Percentiles rank a stretch among this genome's conserved stretches.
These are phyloP conservation scores for Solidago caesia DNA, from an alignment of 129 eudicot genomes.

Conservation along the genomic window DNA sequence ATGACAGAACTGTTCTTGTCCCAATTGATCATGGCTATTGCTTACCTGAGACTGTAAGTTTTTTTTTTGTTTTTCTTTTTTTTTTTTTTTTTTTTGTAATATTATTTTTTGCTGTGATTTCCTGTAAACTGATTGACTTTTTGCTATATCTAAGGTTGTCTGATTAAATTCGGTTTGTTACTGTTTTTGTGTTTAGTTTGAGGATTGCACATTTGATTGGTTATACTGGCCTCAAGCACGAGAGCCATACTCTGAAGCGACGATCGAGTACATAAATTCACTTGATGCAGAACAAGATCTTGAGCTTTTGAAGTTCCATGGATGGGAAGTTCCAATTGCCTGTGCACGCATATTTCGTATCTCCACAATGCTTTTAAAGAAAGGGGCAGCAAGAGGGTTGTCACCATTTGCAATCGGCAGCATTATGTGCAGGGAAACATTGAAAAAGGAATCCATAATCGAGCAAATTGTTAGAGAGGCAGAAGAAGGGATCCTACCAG, in stretches of 20 bases:
- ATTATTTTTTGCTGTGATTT: too few relatives aligned
- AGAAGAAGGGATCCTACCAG: constrained; percentile 40
- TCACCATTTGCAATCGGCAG: constrained; percentile 51
- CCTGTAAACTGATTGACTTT: too few relatives aligned
- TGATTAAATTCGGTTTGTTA: too few relatives aligned
- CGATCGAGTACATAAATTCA: constrained; percentile 42
- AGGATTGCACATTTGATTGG: constrained; percentile 38
- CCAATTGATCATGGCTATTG: constrained; percentile 68
- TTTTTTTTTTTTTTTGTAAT: too few relatives aligned
- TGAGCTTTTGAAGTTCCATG: constrained; percentile 43
- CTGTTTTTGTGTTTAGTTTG: constrained; percentile 31
- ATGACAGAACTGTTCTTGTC: constrained; percentile 33
- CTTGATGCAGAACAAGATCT: constrained; percentile 56
- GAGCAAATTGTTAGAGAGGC: constrained; percentile 58
- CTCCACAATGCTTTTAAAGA: constrained; percentile 66
- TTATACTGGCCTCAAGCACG: constrained; percentile 68
- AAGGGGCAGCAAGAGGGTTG: constrained; percentile 54
- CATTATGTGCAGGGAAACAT: constrained; percentile 56
- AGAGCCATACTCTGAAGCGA: constrained; percentile 43
- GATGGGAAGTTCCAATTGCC: constrained; percentile 46
- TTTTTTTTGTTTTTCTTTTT: too few relatives aligned
- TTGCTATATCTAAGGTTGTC: too few relatives aligned
- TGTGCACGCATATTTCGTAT: constrained; percentile 54
- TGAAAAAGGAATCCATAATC: constrained; percentile 49
- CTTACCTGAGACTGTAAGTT: constrained; percentile 57